These are phyloP conservation scores for Dalbergia cultrata DNA, from an alignment of 306 rosid genomes.

Conservation along the genomic window DNA sequence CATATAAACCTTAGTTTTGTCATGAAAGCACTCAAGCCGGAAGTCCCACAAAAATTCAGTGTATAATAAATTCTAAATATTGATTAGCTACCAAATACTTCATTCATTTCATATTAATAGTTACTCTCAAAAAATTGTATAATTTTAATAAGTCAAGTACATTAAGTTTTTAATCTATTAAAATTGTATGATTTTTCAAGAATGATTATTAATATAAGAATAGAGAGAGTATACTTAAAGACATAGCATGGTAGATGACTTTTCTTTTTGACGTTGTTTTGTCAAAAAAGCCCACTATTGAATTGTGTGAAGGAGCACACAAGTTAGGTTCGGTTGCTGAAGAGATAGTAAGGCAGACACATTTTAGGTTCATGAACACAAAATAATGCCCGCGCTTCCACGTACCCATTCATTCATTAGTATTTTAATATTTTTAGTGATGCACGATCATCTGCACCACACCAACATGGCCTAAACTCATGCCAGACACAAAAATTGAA, in stretches of 20 bases:
- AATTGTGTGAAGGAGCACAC: slow-evolving; percentile 38
- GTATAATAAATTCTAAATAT: slow-evolving; percentile 15
- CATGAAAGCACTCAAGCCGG: slow-evolving; percentile 20
- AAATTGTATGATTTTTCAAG: too few relatives aligned
- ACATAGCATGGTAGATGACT: neutral
- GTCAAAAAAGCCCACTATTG: slow-evolving; percentile 40
- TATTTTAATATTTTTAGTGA: slow-evolving; percentile 12
- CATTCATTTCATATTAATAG: too few relatives aligned
- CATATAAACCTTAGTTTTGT: neutral
- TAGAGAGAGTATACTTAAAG: too few relatives aligned
- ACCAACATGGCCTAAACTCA: slow-evolving; percentile 32
- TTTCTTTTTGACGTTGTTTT: slow-evolving; percentile 40
- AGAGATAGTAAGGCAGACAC: slow-evolving; percentile 50
- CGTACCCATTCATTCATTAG: slow-evolving; percentile 28
- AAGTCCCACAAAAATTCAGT: slow-evolving; percentile 22
- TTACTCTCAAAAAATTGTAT: too few relatives aligned
- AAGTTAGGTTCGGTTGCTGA: slow-evolving; percentile 53
- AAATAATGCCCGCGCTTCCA: slow-evolving; percentile 33
- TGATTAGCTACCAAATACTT: neutral
- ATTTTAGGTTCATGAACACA: slow-evolving; percentile 53
- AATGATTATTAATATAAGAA: too few relatives aligned
- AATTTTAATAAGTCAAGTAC: slow-evolving; percentile 25
- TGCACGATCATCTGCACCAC: slow-evolving; percentile 4
- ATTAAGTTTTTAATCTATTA: neutral
- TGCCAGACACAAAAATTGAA: slow-evolving; percentile 37